Conservation (phyloP, 495 filamentous ascomycete genomes). For the Rostrohypoxylon terebratum region DNA sequence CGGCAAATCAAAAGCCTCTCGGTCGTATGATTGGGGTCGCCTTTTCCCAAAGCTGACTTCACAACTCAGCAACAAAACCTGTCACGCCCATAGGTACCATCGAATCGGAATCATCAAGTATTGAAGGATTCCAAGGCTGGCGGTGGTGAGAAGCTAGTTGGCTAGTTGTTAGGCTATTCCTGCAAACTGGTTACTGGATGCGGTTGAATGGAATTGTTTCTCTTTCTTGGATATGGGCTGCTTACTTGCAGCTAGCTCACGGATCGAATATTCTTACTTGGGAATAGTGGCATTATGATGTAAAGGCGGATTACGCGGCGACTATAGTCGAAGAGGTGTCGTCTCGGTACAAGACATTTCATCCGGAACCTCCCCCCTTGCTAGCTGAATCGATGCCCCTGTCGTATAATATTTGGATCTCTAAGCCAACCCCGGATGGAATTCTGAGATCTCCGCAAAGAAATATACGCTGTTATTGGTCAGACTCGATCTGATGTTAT, state of each 20-base stretch:
- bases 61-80: neutral
- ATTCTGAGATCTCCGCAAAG: conserved; percentile 14
- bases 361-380: neutral
- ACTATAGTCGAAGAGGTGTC: neutral
- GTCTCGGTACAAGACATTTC: neutral
- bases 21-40: neutral
- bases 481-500: neutral
- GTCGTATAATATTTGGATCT: neutral
- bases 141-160: conserved; percentile 8
- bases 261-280: conserved; percentile 2
- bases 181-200: neutral
- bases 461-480: neutral
- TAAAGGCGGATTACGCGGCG: neutral
- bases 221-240: conserved; percentile 13
- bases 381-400: neutral
- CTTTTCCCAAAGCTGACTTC: neutral
- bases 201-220: neutral
- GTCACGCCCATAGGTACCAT: neutral
- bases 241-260: conserved; percentile 28
- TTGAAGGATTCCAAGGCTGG: neutral
- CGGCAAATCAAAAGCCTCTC: neutral
- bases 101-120: neutral
- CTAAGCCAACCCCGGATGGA: neutral
- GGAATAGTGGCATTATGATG: conserved; percentile 13
- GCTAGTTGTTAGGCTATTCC: neutral